Conservation (phyloP, 1,284 basidiomycete genomes). For the Cryptococcus jaspeensis region DNA sequence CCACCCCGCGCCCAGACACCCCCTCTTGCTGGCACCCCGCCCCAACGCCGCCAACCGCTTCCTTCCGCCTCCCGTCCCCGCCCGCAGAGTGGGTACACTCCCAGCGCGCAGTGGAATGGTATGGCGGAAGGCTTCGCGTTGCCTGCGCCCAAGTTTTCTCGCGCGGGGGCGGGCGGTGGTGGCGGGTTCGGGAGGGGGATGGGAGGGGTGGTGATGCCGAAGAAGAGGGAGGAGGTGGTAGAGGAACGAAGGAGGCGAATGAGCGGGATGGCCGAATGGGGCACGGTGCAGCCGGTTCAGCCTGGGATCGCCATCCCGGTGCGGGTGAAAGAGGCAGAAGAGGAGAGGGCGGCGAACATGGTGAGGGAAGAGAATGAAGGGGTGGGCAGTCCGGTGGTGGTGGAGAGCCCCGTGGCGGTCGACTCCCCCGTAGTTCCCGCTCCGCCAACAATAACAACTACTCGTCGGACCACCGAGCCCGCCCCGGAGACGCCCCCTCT, state of each 20-base stretch:
- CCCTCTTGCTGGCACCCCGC: slow-evolving; percentile 10
- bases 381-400: neutral
- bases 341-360: slow-evolving; percentile 11
- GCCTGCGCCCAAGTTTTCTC: slow-evolving; percentile 27
- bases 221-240: slow-evolving; percentile 19
- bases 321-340: slow-evolving; percentile 5
- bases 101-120: slow-evolving; percentile 21
- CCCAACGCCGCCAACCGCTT: neutral
- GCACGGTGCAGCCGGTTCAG: neutral
- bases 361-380: slow-evolving; percentile 2
- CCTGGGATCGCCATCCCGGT: neutral
- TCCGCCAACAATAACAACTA: neutral
- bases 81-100: slow-evolving; percentile 7
- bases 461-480: neutral
- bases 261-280: slow-evolving; percentile 13
- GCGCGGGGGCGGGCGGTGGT: slow-evolving; percentile 9
- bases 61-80: slow-evolving; percentile 4
- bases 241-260: slow-evolving; percentile 21
- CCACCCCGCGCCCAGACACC: slow-evolving; percentile 13
- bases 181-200: neutral
- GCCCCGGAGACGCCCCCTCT: too few relatives aligned
- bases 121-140: slow-evolving; percentile 30
- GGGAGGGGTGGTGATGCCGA: slow-evolving; percentile 28
- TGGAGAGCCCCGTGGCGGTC: neutral
- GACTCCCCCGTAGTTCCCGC: neutral